phyloP scores from a whole-genome alignment of 2,329 filamentous ascomycete genomes.

The Dactylonectria estremocensis region DNA sequence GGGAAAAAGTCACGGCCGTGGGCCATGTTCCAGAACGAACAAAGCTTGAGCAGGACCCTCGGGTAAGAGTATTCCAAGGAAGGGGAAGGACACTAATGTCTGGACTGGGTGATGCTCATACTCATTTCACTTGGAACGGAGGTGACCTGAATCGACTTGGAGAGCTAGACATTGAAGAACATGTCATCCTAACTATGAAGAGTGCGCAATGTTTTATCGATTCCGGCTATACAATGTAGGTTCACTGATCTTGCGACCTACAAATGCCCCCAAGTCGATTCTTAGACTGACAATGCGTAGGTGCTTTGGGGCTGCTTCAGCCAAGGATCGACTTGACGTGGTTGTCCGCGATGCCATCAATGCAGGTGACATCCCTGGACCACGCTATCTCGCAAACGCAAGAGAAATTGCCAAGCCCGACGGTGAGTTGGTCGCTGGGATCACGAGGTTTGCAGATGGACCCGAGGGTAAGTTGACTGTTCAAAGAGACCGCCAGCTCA shows the following conservation, averaged over 20 bases:
- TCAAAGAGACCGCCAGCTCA: too few species aligned
- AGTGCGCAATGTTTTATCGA: conserved; percentile 36
- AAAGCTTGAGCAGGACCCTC: conserved; percentile 5
- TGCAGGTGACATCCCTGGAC: conserved; percentile 31
- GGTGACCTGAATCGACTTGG: conserved; percentile 34
- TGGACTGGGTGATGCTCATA: conserved; percentile 32
- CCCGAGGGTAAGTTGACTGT: too few species aligned
- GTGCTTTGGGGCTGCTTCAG: conserved; percentile 38
- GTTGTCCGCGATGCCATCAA: conserved; percentile 36
- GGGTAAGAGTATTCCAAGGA: conserved; percentile 28
- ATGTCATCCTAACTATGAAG: conserved; percentile 34
- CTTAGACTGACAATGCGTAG: not conserved
- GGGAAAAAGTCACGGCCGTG: conserved; percentile 6
- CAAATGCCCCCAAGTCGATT: not conserved
- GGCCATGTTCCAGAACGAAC: not conserved
- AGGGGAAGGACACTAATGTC: conserved; percentile 37
- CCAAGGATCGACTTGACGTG: conserved; percentile 38
- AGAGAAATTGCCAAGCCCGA: conserved; percentile 34
- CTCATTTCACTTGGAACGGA: conserved; percentile 38
- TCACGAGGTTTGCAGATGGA: conserved; percentile 28
- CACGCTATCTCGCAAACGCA: conserved; percentile 33
- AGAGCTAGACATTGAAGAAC: conserved; percentile 30
- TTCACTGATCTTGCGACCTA: not conserved
- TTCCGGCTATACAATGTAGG: conserved; percentile 37
- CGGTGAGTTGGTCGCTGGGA: conserved; percentile 31